Base-by-base conservation (phyloP, 2,329 filamentous ascomycete genomes). In the Cladophialophora psammophila region DNA sequence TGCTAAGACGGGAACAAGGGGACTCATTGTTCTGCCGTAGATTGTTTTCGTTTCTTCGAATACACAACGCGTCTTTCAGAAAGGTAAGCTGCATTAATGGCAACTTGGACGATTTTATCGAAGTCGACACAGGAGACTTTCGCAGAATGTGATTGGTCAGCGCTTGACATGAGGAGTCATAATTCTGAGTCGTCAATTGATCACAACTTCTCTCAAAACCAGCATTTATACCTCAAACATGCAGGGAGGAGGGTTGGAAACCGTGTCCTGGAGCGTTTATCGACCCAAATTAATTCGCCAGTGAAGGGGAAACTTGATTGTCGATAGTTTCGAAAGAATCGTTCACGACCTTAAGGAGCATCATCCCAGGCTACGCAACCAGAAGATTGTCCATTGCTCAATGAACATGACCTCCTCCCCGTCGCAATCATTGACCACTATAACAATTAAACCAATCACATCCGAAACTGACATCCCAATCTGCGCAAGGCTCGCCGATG, bases 371-470 rank as follows among this genome's bases (percentile, higher is more conserved):
- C 20, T 50, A 26, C 26, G 18, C 45, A 12, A 20, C 20, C 13
- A 13, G 12, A 20, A n/a, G 13, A 4, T 18, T 18, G 31, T 20
- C 12, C 15, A 15, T 34, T 36, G 45, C 9, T 42, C 15, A 54
- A 5, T 20, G 12, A 31, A 15, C 9, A 56, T 64, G 38, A 10
- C 10, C 18, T 52, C 62, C 5, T 40, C 26, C 38, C 42, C 55
- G 31, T 40, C 20, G 5, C 45, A 31, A 18, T 26, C 10, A 5
- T 13, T 3, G 26, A 15, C 56, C 40, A 32, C 57, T 12, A 62
- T 67, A 32, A 42, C 18, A 8, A 66, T 72, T n/a, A 60, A 64
- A 38, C 68, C 60, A 20, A 53, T 72, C 12, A 72, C 68, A 7
- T 67, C 63, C 8, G 55, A 64, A 26, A 9, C 59, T 12, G 70